Conservation (phyloP, 208 protist species). For the Leishmania amazonensis region DNA sequence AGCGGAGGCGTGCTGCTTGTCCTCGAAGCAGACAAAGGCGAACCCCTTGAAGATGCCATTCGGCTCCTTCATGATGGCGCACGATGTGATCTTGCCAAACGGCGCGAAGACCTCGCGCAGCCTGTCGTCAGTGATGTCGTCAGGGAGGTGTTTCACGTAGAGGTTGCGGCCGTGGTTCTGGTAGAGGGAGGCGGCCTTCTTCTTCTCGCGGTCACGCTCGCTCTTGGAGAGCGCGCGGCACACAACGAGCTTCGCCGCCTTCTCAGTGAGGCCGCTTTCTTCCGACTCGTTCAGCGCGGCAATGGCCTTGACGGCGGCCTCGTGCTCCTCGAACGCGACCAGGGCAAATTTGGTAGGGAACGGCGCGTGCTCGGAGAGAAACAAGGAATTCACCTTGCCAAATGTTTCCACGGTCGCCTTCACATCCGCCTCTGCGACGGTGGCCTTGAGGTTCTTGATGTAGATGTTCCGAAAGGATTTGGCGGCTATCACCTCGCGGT, state of each 20-base stretch:
- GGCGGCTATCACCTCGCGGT: constrained; percentile 65
- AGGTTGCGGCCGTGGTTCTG: constrained; percentile 68
- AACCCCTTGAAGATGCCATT: constrained; percentile 54
- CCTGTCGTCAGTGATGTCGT: constrained; percentile 47
- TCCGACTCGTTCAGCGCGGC: constrained; percentile 43
- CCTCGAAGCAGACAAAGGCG: constrained; percentile 90
- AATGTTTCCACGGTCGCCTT: constrained; percentile 61
- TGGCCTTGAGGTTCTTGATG: constrained; percentile 91
- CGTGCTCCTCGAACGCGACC: constrained; percentile 88
- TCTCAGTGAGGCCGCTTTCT: constrained; percentile 32
- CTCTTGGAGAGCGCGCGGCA: constrained; percentile 53
- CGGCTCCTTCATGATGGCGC: constrained; percentile 63
- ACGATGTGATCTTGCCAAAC: constrained; percentile 61
- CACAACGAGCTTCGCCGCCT: constrained; percentile 31
- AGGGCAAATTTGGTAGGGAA: constrained; percentile 91
- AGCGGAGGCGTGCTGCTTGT: constrained; percentile 89
- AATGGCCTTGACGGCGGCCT: constrained; percentile 84
- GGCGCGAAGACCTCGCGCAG: constrained; percentile 49
- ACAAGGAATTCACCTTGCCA: constrained; percentile 78
- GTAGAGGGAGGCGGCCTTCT: constrained; percentile 38
- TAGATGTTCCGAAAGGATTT: constrained; percentile 96
- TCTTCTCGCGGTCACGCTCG: constrained; percentile 45
- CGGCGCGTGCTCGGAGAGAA: constrained; percentile 37
- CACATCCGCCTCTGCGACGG: constrained; percentile 71
- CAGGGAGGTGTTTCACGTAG: constrained; percentile 66